Evolutionary conservation across 441 rosid species (phyloP).

Genomic region (Corymbia citriodora): DNA sequence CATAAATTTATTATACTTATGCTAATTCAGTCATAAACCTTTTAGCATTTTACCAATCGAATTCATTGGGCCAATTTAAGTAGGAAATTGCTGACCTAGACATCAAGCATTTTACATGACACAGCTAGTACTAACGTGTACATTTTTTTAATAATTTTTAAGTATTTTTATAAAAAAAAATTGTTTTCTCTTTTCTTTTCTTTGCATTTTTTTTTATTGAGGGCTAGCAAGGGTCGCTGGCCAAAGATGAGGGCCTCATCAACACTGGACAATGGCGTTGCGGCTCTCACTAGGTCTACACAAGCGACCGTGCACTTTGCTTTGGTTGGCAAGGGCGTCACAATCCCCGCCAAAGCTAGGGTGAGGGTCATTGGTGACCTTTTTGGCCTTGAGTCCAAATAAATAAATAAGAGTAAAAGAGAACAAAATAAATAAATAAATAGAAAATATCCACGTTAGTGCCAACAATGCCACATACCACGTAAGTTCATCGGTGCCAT

Average conservation of each 20-base stretch:
- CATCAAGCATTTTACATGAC: rapidly evolving
- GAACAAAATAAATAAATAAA: too few species aligned
- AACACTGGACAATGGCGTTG: neutral
- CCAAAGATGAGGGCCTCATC: neutral
- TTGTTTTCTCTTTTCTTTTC: neutral
- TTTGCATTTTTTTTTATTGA: rapidly evolving
- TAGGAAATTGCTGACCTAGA: neutral
- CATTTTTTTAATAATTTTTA: too few species aligned
- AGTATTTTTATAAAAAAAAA: too few species aligned
- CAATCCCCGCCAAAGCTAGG: neutral
- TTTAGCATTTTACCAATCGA: neutral
- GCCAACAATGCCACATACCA: too few species aligned
- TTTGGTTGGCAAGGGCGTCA: neutral
- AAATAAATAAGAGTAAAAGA: too few species aligned
- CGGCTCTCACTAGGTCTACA: rapidly evolving
- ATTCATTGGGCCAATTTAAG: rapidly evolving
- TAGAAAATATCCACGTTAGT: rapidly evolving
- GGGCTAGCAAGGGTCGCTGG: neutral
- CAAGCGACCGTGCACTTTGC: neutral
- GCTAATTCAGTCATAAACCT: rapidly evolving
- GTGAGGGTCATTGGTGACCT: rapidly evolving
- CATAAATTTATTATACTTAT: neutral
- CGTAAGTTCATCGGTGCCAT: too few species aligned
- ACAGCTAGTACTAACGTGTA: rapidly evolving
- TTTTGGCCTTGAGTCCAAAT: neutral